These are phyloP conservation scores for Beauveria varroae DNA, from an alignment of 2,329 filamentous ascomycete species.

Conservation along the genomic window DNA sequence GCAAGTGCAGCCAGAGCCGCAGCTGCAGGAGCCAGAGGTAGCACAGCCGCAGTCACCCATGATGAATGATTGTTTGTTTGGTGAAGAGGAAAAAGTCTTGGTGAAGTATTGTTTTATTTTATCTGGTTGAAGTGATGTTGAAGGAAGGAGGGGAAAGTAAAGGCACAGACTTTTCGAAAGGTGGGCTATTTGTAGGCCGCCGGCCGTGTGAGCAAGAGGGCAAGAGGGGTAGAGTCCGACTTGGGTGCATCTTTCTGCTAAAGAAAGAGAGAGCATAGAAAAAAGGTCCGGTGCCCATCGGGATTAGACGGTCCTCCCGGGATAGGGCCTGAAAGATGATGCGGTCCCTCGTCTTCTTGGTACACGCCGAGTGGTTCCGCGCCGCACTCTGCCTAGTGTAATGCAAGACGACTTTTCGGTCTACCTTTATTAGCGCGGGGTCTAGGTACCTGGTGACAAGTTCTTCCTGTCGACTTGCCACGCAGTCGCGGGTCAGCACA, in stretches of 20 bases:
- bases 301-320: neutral
- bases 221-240: neutral
- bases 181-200: neutral
- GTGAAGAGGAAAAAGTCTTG: neutral
- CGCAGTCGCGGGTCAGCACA: neutral
- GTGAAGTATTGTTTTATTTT: slow-evolving; percentile 1
- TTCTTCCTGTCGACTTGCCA: neutral
- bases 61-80: slow-evolving; percentile 22
- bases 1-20: slow-evolving; percentile 35
- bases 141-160: neutral
- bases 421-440: no score
- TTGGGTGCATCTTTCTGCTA: neutral
- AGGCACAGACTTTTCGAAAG: neutral
- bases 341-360: neutral
- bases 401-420: no score
- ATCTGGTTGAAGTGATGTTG: neutral
- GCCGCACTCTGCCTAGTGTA: no score
- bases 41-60: slow-evolving; percentile 34
- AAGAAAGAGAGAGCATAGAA: neutral
- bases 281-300: neutral
- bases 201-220: neutral
- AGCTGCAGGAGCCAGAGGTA: slow-evolving; percentile 33
- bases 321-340: neutral
- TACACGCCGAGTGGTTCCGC: no score
- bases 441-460: neutral